Evolutionary conservation across 306 rosid species (phyloP).

Genomic region (Calophaca sinica): DNA sequence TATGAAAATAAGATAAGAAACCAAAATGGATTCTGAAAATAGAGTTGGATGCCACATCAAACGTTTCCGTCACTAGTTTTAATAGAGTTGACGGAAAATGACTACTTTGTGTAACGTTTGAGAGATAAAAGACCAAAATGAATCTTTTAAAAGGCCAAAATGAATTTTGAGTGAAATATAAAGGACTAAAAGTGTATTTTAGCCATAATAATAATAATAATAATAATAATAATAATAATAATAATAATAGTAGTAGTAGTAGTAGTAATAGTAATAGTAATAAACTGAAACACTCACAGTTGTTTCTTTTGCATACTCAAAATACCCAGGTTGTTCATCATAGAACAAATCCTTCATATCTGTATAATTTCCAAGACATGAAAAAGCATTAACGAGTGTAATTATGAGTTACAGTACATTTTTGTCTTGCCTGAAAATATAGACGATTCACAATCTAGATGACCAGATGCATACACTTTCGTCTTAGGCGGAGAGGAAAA

Average conservation of each 20-base stretch:
- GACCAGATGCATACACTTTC: conserved; percentile 67
- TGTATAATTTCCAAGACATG: conserved; percentile 46
- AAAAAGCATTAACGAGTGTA: conserved; percentile 20
- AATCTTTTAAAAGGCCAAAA: too few species aligned
- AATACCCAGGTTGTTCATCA: conserved; percentile 73
- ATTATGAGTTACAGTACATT: conserved; percentile 18
- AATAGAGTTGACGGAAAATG: too few species aligned
- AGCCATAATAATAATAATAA: neutral
- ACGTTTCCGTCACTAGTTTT: too few species aligned
- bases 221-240: neutral
- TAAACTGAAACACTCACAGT: conserved; percentile 63
- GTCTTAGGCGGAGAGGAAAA: conserved; percentile 75
- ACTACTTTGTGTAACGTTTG: too few species aligned
- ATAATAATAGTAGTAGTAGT: too few species aligned
- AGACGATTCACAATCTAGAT: conserved; percentile 32
- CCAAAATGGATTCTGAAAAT: too few species aligned
- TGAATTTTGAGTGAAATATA: too few species aligned
- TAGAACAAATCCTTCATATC: conserved; percentile 76
- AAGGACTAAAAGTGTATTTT: too few species aligned
- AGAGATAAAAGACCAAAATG: too few species aligned
- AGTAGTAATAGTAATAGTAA: neutral
- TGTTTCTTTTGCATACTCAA: conserved; percentile 83
- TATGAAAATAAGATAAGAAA: too few species aligned
- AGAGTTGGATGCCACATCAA: too few species aligned
- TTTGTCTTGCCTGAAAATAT: conserved; percentile 38